A percentile compares a stretch with the other conserved stretches of the same genome.
Evolutionary conservation across 306 rosid genomes (phyloP).

Genomic region (Dryas alaskensis): DNA sequence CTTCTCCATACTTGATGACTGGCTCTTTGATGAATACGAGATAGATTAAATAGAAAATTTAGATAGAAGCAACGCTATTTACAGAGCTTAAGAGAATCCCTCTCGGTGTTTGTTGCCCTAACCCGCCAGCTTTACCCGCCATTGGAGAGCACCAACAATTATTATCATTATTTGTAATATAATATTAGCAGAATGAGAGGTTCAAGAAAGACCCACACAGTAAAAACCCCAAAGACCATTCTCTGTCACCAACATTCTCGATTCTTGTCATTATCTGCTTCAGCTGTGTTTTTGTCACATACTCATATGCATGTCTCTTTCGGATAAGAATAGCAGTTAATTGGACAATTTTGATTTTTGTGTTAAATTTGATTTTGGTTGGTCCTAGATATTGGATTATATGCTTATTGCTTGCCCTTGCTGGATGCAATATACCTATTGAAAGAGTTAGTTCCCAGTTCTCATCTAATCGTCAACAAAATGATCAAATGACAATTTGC

Average conservation of each 20-base stretch:
- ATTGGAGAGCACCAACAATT: not conserved
- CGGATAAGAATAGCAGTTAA: not conserved
- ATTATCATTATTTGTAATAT: not conserved
- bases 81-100: no score
- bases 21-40: no score
- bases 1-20: no score
- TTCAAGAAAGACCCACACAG: not conserved
- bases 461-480: not conserved
- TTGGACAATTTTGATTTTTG: slow-evolving; percentile 2
- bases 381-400: not conserved
- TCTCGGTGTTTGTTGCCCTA: no score
- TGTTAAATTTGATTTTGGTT: slow-evolving; percentile 1
- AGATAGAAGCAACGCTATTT: no score
- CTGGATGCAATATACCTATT: not conserved
- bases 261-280: not conserved
- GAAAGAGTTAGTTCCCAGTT: not conserved
- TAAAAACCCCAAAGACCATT: not conserved
- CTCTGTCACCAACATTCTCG: not conserved
- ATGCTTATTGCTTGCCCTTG: not conserved
- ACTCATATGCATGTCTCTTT: not conserved
- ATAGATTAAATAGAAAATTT: no score
- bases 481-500: not conserved
- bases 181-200: not conserved
- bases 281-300: not conserved
- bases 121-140: not conserved